phyloP scores from a whole-genome alignment of 192 early-diverging fungal genomes.

The Glomus cerebriforme region DNA sequence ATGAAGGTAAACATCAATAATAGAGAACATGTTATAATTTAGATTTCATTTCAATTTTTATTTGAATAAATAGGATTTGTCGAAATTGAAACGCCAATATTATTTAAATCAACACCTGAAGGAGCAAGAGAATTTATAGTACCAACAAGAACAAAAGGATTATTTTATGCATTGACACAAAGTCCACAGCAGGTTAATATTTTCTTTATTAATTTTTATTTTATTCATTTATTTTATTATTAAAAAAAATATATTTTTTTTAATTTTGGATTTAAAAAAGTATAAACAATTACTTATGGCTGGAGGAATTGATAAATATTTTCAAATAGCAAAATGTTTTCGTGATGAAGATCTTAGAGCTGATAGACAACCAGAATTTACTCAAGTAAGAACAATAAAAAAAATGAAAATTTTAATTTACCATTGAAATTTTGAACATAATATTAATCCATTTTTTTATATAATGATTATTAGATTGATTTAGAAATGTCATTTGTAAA shows the following conservation, averaged over 20 bases:
- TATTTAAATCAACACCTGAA: conserved; percentile 93
- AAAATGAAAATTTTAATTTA: not conserved
- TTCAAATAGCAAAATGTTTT: conserved; percentile 90
- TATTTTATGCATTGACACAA: conserved; percentile 88
- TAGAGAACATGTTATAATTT: no score
- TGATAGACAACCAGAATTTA: conserved; percentile 94
- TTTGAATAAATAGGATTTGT: conserved; percentile 60
- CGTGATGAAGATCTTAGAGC: conserved; percentile 86
- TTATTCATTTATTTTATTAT: not conserved
- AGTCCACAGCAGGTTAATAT: conserved; percentile 77
- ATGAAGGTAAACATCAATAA: conserved; percentile 57
- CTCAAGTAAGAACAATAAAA: no score
- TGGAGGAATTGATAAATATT: conserved; percentile 87
- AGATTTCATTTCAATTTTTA: not conserved
- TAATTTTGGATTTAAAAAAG: conserved; percentile 48
- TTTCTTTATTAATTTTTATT: not conserved
- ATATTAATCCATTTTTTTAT: not conserved
- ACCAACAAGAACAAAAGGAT: conserved; percentile 72
- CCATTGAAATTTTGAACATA: not conserved
- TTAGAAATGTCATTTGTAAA: conserved; percentile 86
- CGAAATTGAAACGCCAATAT: conserved; percentile 90
- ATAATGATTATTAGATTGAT: conserved; percentile 67
- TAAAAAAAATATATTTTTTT: not conserved
- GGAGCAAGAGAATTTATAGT: conserved; percentile 95
- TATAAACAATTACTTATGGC: conserved; percentile 95